Conservation (phyloP, 345 rosid genomes). For the Draba incana region DNA sequence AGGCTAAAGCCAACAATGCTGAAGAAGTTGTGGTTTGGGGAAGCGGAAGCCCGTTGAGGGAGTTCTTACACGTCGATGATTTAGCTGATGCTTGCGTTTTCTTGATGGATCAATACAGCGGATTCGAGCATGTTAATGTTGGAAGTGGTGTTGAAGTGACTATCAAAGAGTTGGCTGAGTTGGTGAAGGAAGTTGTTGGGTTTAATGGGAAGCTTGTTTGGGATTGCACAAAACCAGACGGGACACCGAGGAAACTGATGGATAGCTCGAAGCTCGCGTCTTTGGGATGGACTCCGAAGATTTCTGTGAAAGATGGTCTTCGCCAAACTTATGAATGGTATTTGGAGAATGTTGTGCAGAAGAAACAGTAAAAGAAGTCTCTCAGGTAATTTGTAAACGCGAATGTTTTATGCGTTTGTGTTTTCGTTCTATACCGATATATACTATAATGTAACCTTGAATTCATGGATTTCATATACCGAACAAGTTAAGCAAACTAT, state of each 20-base stretch:
- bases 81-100: conserved; percentile 87
- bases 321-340: conserved; percentile 87
- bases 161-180: conserved; percentile 88
- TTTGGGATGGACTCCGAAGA: conserved; percentile 83
- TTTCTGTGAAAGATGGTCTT: conserved; percentile 77
- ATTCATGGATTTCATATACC: conserved; percentile 9
- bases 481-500: conserved; percentile 3
- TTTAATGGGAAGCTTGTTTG: conserved; percentile 83
- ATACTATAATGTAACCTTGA: conserved; percentile 13
- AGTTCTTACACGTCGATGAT: conserved; percentile 96
- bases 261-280: conserved; percentile 78
- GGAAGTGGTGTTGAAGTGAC: conserved; percentile 94
- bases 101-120: conserved; percentile 79
- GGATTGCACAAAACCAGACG: conserved; percentile 86
- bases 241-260: conserved; percentile 96
- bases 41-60: conserved; percentile 87
- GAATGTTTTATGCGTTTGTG: conserved; percentile 14
- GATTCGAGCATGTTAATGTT: conserved; percentile 79
- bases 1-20: conserved; percentile 69
- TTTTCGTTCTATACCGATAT: conserved; percentile 6
- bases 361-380: conserved; percentile 11
- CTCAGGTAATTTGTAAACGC: too few relatives aligned
- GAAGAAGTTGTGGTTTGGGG: conserved; percentile 98
- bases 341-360: conserved; percentile 62
- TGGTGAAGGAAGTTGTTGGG: conserved; percentile 89